phyloP scores from a whole-genome alignment of 306 rosid genomes.

The Prunus salicina region DNA sequence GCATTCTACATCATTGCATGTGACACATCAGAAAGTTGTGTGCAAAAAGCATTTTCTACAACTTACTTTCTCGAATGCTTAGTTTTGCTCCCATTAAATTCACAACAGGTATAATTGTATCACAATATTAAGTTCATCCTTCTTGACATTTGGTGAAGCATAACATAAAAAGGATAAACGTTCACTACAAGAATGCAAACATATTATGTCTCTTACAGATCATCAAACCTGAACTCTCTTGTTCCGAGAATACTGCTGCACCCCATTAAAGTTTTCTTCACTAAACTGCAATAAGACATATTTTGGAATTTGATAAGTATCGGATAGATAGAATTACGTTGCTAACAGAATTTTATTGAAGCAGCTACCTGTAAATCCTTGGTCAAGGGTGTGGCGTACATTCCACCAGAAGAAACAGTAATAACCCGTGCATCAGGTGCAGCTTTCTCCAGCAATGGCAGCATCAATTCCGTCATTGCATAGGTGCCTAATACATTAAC shows the following conservation, averaged over 20 bases:
- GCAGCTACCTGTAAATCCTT: slow-evolving; percentile 68
- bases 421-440: slow-evolving; percentile 91
- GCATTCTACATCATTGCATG: background rate
- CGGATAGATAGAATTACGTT: background rate
- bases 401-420: slow-evolving; percentile 96
- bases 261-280: slow-evolving; percentile 58
- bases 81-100: background rate
- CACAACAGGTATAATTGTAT: background rate
- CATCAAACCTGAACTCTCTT: slow-evolving; percentile 79
- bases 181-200: background rate
- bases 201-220: background rate
- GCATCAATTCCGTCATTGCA: slow-evolving; percentile 66
- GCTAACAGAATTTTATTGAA: background rate
- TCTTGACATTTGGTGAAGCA: background rate
- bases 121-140: background rate
- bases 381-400: slow-evolving; percentile 78
- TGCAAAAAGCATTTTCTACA: background rate
- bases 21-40: background rate
- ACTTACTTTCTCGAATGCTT: background rate
- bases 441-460: slow-evolving; percentile 78
- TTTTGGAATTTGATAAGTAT: slow-evolving; percentile 7
- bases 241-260: slow-evolving; percentile 74
- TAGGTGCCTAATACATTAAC: slow-evolving; percentile 81
- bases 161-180: background rate
- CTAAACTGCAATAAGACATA: slow-evolving; percentile 48